Evolutionary conservation across 805 yeast species (phyloP).

Genomic region (Saccharomycopsis lassenensis): DNA sequence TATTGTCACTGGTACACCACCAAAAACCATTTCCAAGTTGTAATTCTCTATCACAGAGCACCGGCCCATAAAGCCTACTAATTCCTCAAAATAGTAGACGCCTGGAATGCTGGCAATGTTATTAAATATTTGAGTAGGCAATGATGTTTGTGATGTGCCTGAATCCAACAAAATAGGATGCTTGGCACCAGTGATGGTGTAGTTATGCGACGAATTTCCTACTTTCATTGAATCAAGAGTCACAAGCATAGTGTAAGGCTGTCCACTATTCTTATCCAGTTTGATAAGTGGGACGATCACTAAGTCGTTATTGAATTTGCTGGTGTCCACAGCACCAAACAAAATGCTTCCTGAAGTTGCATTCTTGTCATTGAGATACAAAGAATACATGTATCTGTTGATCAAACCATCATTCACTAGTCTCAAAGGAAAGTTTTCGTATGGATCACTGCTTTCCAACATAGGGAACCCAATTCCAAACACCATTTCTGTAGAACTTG

Average conservation of each 20-base stretch:
- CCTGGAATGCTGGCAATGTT: conserved; percentile 13
- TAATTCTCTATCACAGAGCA: conserved; percentile 30
- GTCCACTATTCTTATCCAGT: background rate
- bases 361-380: conserved; percentile 29
- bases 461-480: conserved; percentile 63
- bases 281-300: conserved; percentile 24
- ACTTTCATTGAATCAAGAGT: no score
- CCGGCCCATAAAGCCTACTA: conserved; percentile 34
- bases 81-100: conserved; percentile 1
- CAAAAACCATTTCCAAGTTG: conserved; percentile 38
- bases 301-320: conserved; percentile 30
- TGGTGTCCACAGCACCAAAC: conserved; percentile 35
- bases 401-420: conserved; percentile 32
- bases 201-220: no score
- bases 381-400: conserved; percentile 31
- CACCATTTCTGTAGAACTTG: conserved; percentile 38
- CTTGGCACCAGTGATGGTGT: conserved; percentile 1
- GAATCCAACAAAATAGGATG: conserved; percentile 40
- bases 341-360: conserved; percentile 28
- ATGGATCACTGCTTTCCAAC: conserved; percentile 37
- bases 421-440: conserved; percentile 23
- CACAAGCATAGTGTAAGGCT: no score
- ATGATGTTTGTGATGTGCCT: conserved; percentile 39
- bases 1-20: conserved; percentile 41
- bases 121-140: conserved; percentile 27